Base-by-base conservation (phyloP, 2,329 filamentous ascomycete species). In the Coniochaeta sp. region DNA sequence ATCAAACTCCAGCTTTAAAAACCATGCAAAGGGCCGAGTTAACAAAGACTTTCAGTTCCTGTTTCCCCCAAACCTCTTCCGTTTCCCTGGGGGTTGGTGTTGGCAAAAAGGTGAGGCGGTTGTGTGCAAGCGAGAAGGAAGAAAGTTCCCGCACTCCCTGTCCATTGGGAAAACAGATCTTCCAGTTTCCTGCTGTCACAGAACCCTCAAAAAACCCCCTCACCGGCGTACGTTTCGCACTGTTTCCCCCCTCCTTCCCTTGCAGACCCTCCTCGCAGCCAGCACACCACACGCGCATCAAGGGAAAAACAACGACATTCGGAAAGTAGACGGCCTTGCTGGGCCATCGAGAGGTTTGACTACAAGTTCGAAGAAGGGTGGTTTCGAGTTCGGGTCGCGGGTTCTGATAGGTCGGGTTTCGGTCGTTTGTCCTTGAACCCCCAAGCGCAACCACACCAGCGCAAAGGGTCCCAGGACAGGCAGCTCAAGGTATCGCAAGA, bases 1-100 rank as follows among this genome's bases (percentile, higher is more conserved):
- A 48, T 48, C 45, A 48, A 48, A 48, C 45, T 48, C 45, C 45
- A 48, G 45, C 45, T 48, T 28, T 20, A 48, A 48, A 42, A 48
- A 30, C 45, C 45, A 48, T 48, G 45, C 45, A 48, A n/a, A n/a
- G n/a, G 45, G 45, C 45, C 26, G 45, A 48, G 45, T 48, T 48
- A 28, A 48, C 45, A 48, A 18, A 48, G 45, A 48, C 45, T 31
- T 26, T 48, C 45, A 48, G 45, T 48, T 28, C n/a, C 45, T 48
- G 26, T 20, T 48, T 14, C 26, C n/a, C 45, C 38, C 13, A 38
- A 42, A 22, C 38, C 20, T 42, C 38, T 42, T 22, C n/a, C n/a
- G n/a, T n/a, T 18, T 42, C 38, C 38, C 20, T 26, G 9, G 13
- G 33, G 14, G 13, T n/a, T 16, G 20, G 18, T 42, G 38, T n/a